Evolutionary conservation across 1,284 basidiomycete genomes (phyloP), one percentile per base, ranked within the genome.

Genomic region (Ustilago lituana): DNA sequence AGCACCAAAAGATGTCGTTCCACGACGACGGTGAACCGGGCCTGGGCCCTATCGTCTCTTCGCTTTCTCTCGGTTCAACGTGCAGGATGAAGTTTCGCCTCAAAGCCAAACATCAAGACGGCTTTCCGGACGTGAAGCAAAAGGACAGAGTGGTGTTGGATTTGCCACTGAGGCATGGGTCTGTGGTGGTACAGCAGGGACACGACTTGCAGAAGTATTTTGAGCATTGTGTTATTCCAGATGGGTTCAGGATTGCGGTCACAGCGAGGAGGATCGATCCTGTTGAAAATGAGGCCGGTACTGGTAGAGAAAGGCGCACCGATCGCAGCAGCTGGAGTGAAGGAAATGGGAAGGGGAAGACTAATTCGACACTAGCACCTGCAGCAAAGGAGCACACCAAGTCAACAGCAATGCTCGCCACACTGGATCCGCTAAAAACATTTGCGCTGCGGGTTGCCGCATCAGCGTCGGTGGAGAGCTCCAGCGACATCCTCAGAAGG

Each of bases 21-120:
- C 74, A 76, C 50, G 74, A 76, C 50, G 74, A 76, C 23, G 74
- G 74, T 11, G 72, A 76, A 27, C 73, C 74, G 0, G 74, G 74
- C 2, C 35, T 76, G 0, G 74, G 74, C 0, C 53, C 74, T 0
- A 36, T 76, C 24, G 68, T 76, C 11, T 49, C 64, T 1, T 74
- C 74, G 3, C 61, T 76, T 15, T 68, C 62, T 4, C 50, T 76
- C 8, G 74, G 73, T 2, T 53, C 51, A 3, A 40, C 53, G 3
- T 74, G 73, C 14, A 39, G 52, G 9, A 76, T 76, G 73, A 62
- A 52, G 32, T 76, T 76, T 14, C 26, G 73, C 1, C 35, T 74
- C 29, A 76, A 76, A 46, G 23, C 33, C 0, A 74, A 69, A 35
- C 43, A 44, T 11, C 31, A 22, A 0, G 4, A 15, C 3, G 10